Base-by-base conservation (phyloP, 495 filamentous ascomycete species). In the Gamarada debralockiae region DNA sequence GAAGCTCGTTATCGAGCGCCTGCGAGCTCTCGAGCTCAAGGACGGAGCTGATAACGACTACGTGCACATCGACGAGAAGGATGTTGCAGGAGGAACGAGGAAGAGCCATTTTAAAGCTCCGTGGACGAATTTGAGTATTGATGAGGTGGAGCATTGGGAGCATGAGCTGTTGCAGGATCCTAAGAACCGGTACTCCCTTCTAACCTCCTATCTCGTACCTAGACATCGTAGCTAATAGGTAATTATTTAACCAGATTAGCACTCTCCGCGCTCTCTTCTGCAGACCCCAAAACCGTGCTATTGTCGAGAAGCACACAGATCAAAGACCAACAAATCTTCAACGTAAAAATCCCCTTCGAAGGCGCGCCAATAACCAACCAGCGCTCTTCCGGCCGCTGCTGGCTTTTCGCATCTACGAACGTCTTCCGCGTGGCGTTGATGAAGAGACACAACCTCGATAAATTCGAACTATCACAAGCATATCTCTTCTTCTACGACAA, bases 401-500 rank as follows among this genome's bases (percentile, higher is more conserved):
- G 90, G 90, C 78, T 95, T 43, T 96, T 96, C 59, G 90, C 90
- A 6, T 73, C 82, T 22, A 91, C 87, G 8, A 96, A 96, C 60
- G 82, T 93, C 47, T 92, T 95, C 68, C 87, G 90, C 8, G 74
- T 95, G 4, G 84, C 87, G 0, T 69, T 95, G 33, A 93, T 93
- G 80, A 83, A 86, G 64, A 81, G 83, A 57, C 86, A 92, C 64
- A 79, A 81, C 42, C 78, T 95, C 8, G 70, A 78, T n/a, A 70
- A 78, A n/a, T 92, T 88, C 63, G 85, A 96, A 71, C 77, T 96
- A 1, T 87, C 82, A 29, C 90, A 96, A 61, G 80, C 84, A 2
- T 96, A 93, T 60, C 78, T 95, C n/a, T 93, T 91, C 73, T 96
- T 89, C 78, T 95, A 86, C 83, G 90, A 96, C 66, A 96, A 96